Evolutionary conservation across 345 rosid species (phyloP).

Genomic region (Euphorbia pulcherrima): DNA sequence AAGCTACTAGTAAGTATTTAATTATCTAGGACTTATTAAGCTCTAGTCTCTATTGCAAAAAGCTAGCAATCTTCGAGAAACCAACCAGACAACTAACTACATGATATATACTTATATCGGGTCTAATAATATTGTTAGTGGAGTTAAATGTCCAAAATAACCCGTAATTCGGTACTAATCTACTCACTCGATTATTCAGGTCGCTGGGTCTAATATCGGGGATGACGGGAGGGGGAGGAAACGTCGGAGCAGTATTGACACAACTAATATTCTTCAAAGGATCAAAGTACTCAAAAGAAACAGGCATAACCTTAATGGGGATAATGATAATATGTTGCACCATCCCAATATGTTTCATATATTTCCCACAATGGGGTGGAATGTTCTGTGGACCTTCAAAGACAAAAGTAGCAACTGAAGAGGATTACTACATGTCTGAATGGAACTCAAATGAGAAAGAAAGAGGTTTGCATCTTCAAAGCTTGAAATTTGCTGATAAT

Average conservation of each 20-base stretch:
- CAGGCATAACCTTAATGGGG: slow-evolving; percentile 77
- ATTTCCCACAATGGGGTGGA: slow-evolving; percentile 97
- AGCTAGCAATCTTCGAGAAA: too few species aligned
- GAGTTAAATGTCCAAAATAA: too few species aligned
- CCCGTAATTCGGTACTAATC: not conserved
- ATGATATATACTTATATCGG: too few species aligned
- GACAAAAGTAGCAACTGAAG: slow-evolving; percentile 47
- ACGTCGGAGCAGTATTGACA: slow-evolving; percentile 77
- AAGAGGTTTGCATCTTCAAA: slow-evolving; percentile 46
- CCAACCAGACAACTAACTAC: too few species aligned
- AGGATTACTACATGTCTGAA: slow-evolving; percentile 73
- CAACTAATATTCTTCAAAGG: slow-evolving; percentile 85
- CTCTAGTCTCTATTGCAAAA: too few species aligned
- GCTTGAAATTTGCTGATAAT: slow-evolving; percentile 68
- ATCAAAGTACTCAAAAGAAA: slow-evolving; percentile 66
- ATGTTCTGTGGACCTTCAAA: slow-evolving; percentile 71
- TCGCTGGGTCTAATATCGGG: slow-evolving; percentile 80
- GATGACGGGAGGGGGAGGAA: slow-evolving; percentile 91
- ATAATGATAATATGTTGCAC: slow-evolving; percentile 70
- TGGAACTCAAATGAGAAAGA: slow-evolving; percentile 56
- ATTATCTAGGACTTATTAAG: too few species aligned
- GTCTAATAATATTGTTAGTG: too few species aligned
- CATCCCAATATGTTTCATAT: slow-evolving; percentile 43
- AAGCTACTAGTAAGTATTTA: too few species aligned
- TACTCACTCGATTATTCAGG: too few species aligned